Base-by-base conservation (phyloP, 805 yeast species). In the Candida oleophila region DNA sequence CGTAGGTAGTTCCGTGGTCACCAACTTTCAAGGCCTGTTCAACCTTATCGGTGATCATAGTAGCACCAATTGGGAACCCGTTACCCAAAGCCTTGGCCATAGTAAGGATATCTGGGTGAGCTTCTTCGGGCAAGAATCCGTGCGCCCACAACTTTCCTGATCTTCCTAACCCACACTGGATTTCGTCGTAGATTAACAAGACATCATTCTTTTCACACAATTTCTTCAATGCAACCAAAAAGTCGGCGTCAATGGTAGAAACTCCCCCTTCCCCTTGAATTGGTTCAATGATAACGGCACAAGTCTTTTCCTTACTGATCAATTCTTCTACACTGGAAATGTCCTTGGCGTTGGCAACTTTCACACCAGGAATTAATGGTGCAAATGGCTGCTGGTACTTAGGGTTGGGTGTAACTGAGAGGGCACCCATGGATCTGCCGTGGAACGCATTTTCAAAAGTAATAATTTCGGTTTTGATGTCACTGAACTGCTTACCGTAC, bases 221-320 rank as follows among this genome's bases (percentile, higher is more conserved):
- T 56, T 78, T 65, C 55, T 85, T 83, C 62, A 92, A 70, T 42
- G 80, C 81, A 3, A 73, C 61, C 51, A 92, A 73, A 61, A 88
- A 90, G 38, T 82, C 87, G 0, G 67, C 55, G 34, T 78, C 74
- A 48, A 89, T 78, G 18, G 85, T 81, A 59, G 83, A 81, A 16
- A 92, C 84, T 47, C 99, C 99, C 48, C 99, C 98, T 71, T 92
- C 99, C 55, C 98, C 99, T 73, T 94, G 99, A 49, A 94, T 85
- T 19, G 99, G 99, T 69, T 94, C 99, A 34, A 94, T 83, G 46
- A 94, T 94, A 25, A 94, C 94, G 45, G 91, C 99, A 56, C 96
- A 89, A 1, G 91, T 85, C 53, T 81, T 80, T 2, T 79, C 82
- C 49, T 62, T 62, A 50, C 76, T 71, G 40, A 87, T 78, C 37